Percentiles rank a stretch among this genome's conserved stretches.
Conservation (phyloP, 1,139 yeast genomes). For the Arxiozyma heterogenica region DNA sequence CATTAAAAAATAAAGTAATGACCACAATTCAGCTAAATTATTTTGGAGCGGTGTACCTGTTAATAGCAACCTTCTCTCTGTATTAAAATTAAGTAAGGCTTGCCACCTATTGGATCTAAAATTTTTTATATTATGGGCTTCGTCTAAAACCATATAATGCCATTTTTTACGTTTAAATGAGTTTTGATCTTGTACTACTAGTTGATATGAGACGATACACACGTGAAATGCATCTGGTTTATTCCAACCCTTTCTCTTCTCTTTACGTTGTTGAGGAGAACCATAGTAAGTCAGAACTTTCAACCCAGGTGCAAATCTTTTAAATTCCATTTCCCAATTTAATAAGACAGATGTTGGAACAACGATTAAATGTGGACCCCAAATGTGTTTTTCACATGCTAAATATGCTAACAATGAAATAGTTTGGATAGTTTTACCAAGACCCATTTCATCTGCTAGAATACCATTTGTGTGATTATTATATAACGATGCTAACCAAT, state of each 20-base stretch:
- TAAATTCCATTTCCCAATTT: conserved; percentile 99
- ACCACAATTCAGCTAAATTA: conserved; percentile 89
- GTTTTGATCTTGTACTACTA: conserved; percentile 93
- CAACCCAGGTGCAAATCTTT: conserved; percentile 96
- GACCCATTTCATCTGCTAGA: conserved; percentile 97
- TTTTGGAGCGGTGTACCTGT: conserved; percentile 97
- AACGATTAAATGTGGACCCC: conserved; percentile 97
- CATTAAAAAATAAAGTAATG: conserved; percentile 86
- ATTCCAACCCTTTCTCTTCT: conserved; percentile 95
- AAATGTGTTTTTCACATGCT: conserved; percentile 85
- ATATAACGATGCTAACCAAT: conserved; percentile 93
- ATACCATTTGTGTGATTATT: conserved; percentile 81
- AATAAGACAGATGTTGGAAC: conserved; percentile 98
- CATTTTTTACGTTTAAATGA: conserved; percentile 86
- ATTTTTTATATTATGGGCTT: conserved; percentile 95
- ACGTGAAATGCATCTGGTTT: conserved; percentile 94
- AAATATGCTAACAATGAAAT: conserved; percentile 77
- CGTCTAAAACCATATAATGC: conserved; percentile 96
- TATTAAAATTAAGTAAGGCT: conserved; percentile 85
- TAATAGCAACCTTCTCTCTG: conserved; percentile 73
- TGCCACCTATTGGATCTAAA: conserved; percentile 97
- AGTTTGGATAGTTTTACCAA: conserved; percentile 95
- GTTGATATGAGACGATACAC: conserved; percentile 91
- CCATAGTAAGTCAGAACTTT: conserved; percentile 95
- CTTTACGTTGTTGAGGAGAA: conserved; percentile 94